phyloP scores from a whole-genome alignment of 352 stramenopile species.

The Globisporangium viniferum region DNA sequence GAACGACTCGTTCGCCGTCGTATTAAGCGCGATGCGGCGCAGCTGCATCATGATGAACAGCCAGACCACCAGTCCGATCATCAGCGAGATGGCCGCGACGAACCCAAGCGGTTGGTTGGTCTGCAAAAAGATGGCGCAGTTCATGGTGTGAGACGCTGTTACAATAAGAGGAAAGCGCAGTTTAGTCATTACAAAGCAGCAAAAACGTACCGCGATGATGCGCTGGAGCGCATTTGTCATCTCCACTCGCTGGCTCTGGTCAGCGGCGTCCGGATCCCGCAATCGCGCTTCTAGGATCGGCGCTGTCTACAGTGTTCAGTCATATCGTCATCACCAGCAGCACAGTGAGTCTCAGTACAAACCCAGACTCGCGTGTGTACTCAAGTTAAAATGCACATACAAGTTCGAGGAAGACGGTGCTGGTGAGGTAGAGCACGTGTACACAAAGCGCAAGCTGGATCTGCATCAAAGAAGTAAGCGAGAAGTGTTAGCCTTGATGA shows the following conservation, averaged over 20 bases:
- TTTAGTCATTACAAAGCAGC: not conserved
- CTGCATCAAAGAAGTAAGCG: slow-evolving; percentile 16
- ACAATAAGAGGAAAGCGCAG: not conserved
- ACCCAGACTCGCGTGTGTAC: too few relatives aligned
- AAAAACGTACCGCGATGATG: slow-evolving; percentile 44
- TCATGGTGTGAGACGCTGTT: not conserved
- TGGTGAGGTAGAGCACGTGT: slow-evolving; percentile 47
- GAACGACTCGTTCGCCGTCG: slow-evolving; percentile 79
- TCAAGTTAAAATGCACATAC: slow-evolving; percentile 17
- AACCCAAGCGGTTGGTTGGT: slow-evolving; percentile 67
- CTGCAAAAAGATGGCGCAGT: slow-evolving; percentile 18
- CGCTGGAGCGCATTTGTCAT: slow-evolving; percentile 42
- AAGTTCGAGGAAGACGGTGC: slow-evolving; percentile 54
- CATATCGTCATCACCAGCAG: not conserved
- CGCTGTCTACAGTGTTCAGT: slow-evolving; percentile 28
- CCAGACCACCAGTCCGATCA: slow-evolving; percentile 60
- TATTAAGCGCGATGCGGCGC: slow-evolving; percentile 65
- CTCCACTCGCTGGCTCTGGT: slow-evolving; percentile 14
- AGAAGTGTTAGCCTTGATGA: not conserved
- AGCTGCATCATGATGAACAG: slow-evolving; percentile 76
- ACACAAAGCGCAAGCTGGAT: slow-evolving; percentile 42
- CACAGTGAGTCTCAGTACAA: too few relatives aligned
- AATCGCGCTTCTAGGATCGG: slow-evolving; percentile 22
- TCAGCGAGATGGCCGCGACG: slow-evolving; percentile 57
- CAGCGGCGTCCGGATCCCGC: not conserved